phyloP scores from a whole-genome alignment of 2,329 filamentous ascomycete genomes.

The Bisporella sp. region DNA sequence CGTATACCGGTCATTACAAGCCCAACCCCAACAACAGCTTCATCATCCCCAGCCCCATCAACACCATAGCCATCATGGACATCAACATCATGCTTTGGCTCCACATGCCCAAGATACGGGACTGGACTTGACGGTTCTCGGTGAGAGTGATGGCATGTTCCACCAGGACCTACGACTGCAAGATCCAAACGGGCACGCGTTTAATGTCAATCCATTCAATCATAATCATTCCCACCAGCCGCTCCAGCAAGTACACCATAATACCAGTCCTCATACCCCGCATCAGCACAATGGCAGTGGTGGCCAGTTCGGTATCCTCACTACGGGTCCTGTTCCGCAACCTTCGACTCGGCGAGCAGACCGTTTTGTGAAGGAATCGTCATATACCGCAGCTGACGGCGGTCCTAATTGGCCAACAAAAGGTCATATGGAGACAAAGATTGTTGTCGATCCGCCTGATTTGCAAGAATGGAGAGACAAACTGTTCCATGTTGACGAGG shows the following conservation, averaged over 20 bases:
- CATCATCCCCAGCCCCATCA: conserved; percentile 26
- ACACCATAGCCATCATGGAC: too few species aligned
- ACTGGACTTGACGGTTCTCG: conserved; percentile 34
- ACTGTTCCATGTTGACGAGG: conserved; percentile 69
- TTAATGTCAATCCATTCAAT: conserved; percentile 30
- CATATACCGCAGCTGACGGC: too few species aligned
- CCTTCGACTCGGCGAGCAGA: too few species aligned
- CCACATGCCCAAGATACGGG: conserved; percentile 24
- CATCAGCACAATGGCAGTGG: conserved; percentile 28
- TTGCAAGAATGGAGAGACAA: conserved; percentile 63
- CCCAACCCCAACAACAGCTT: conserved; percentile 25
- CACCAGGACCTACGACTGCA: conserved; percentile 31
- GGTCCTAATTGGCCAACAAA: conserved; percentile 22
- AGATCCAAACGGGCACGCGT: conserved; percentile 27
- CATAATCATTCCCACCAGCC: conserved; percentile 24
- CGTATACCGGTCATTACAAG: conserved; percentile 24
- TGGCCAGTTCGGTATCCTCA: conserved; percentile 41
- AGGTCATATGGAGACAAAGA: conserved; percentile 46
- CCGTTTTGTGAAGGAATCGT: too few species aligned
- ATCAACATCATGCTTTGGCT: conserved; percentile 25
- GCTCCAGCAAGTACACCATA: conserved; percentile 23
- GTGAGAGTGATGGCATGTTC: conserved; percentile 32
- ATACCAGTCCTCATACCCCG: conserved; percentile 28
- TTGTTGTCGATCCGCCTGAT: conserved; percentile 60
- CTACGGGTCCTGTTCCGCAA: conserved; percentile 28